Percentiles rank a stretch among this genome's conserved stretches.
Conservation (phyloP, 2,329 filamentous ascomycete genomes). For the Dactylellina sp. region DNA sequence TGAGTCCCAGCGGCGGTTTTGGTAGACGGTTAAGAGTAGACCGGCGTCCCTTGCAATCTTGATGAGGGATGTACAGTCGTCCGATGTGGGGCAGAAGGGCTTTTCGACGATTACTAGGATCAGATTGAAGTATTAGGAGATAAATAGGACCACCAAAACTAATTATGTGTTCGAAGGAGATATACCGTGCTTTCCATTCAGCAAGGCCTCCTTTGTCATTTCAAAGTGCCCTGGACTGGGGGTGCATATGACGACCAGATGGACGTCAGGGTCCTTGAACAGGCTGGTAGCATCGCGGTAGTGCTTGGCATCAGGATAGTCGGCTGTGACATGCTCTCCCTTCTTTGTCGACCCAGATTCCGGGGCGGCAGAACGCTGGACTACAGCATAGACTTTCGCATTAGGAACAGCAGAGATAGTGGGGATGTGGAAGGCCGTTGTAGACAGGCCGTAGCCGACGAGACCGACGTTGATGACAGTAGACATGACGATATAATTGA, state of each 20-base stretch:
- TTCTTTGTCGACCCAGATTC: conserved; percentile 27
- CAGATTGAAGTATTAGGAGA: no score
- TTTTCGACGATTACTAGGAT: conserved; percentile 64
- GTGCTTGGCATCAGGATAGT: conserved; percentile 65
- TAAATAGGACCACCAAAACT: no score
- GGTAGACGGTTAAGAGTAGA: conserved; percentile 63
- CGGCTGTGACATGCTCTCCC: conserved; percentile 66
- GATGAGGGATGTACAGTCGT: conserved; percentile 63
- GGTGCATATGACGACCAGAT: conserved; percentile 63
- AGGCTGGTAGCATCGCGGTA: conserved; percentile 62
- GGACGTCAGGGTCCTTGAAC: conserved; percentile 62
- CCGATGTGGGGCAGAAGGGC: conserved; percentile 62
- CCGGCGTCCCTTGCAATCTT: conserved; percentile 60
- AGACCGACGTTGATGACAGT: conserved; percentile 66
- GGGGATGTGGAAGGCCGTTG: conserved; percentile 68
- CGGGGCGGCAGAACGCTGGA: conserved; percentile 64
- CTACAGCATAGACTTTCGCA: conserved; percentile 66
- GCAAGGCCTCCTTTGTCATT: conserved; percentile 62
- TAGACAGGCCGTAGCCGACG: conserved; percentile 68
- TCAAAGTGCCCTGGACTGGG: conserved; percentile 61
- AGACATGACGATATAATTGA: conserved; percentile 31
- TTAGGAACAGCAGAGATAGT: conserved; percentile 67
- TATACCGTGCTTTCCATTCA: conserved; percentile 63
- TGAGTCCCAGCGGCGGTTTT: conserved; percentile 64
- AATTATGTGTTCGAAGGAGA: no score